These are phyloP conservation scores for Cyclostephanos invisitatus DNA, from an alignment of 108 stramenopile genomes.

Conservation along the genomic window DNA sequence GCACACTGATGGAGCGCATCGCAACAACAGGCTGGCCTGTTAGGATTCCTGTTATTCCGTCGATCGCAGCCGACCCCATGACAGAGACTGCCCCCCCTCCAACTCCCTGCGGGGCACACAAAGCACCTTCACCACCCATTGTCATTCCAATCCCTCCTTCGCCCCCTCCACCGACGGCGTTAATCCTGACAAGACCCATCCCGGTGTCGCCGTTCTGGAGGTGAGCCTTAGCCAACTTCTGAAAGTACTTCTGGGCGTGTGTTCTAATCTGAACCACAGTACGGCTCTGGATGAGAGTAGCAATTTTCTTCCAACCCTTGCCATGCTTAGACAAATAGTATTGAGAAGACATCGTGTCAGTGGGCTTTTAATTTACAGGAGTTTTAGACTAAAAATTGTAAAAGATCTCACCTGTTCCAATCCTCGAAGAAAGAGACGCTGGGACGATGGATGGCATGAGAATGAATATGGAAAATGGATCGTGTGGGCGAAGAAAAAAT, in stretches of 20 bases:
- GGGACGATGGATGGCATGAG: no score
- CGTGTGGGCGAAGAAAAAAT: no score
- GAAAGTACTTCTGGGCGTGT: slow-evolving; percentile 99
- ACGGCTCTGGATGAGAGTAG: slow-evolving; percentile 87
- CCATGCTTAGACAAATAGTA: no score
- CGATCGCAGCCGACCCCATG: slow-evolving; percentile 5
- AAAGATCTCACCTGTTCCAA: no score
- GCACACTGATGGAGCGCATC: not conserved
- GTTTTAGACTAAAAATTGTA: no score
- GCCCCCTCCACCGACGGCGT: not conserved
- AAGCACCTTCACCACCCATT: not conserved
- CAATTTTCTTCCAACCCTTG: slow-evolving; percentile 95
- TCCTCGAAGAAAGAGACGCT: slow-evolving; percentile 91
- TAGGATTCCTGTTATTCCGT: not conserved
- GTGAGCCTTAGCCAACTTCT: slow-evolving; percentile 95
- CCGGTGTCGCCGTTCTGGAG: slow-evolving; percentile 67
- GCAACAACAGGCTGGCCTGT: slow-evolving; percentile 7
- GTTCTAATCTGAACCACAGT: slow-evolving; percentile 98
- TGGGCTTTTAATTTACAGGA: no score
- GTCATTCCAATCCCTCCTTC: not conserved
- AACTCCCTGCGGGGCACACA: not conserved
- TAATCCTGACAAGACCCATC: not conserved
- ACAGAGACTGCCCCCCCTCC: not conserved
- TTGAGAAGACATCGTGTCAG: no score
- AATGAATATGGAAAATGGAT: no score